Base-by-base conservation (phyloP, 2,329 filamentous ascomycete genomes). In the Emericellopsis atlantica region DNA sequence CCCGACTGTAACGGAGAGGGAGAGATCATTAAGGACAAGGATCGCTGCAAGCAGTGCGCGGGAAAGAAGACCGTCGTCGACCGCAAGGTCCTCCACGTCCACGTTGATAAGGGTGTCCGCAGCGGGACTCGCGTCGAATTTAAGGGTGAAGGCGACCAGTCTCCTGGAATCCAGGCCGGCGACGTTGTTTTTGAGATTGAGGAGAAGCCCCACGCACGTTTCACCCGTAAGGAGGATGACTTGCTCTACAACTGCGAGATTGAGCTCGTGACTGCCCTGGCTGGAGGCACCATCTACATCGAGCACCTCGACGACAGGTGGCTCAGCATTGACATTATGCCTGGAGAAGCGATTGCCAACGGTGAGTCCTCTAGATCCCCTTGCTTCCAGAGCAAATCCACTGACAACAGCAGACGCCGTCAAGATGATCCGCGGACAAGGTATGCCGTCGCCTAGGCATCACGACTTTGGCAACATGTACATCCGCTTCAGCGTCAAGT, bases 141-240 rank as follows among this genome's bases (percentile, higher is more conserved):
- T 74, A 80, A 84, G 43, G 92, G 92, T 44, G 92, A 98, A 62
- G 92, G 92, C 65, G 92, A 98, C 60, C 92, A 96, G 61, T 80
- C 89, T 43, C 92, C 92, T 16, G 90, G 89, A 49, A 84, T 94
- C 40, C 77, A 94, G 59, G 84, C 92, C 14, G 92, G 93, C 49
- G 93, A 98, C 58, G 92, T 98, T 43, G 84, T 95, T 46, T 98
- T 98, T 59, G 89, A 96, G 69, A 96, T 98, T 49, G 90, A 96
- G 66, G 88, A 96, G 73, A 98, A 98, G 76, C 89, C 89, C n/a
- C 92, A 98, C 63, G 49, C 82, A 23, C 82, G 92, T 48, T 98
- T 98, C 74, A 88, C 90, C 58, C 84, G 92, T 53, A 94, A 92
- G 64, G 89, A 93, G 24, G 92, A 98, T 58, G 90, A 98, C 55